phyloP scores from a whole-genome alignment of 768 basidiomycete genomes.

The Dioszegia hungarica region DNA sequence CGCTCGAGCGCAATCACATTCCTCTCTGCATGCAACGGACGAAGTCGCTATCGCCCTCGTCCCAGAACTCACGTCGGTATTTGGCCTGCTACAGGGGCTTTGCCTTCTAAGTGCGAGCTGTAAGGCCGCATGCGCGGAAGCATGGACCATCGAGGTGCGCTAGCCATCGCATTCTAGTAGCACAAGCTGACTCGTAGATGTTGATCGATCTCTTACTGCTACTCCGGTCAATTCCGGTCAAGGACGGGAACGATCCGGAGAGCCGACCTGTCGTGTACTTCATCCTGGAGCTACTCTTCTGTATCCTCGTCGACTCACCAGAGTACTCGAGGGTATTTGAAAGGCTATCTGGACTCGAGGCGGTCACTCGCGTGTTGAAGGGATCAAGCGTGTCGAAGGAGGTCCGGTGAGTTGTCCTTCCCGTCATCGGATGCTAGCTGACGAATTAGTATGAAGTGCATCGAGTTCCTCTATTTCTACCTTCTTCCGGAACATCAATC shows the following conservation, averaged over 20 bases:
- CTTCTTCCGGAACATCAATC: slow-evolving; percentile 65
- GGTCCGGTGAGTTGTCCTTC: slow-evolving; percentile 60
- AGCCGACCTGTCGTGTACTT: slow-evolving; percentile 61
- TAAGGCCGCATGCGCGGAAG: slow-evolving; percentile 25
- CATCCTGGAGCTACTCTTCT: slow-evolving; percentile 76
- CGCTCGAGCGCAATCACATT: slow-evolving; percentile 9
- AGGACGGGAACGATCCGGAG: neutral
- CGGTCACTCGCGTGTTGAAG: slow-evolving; percentile 81
- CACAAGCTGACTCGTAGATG: slow-evolving; percentile 15
- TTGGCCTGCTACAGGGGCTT: slow-evolving; percentile 32
- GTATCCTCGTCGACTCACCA: slow-evolving; percentile 81
- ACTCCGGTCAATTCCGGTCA: slow-evolving; percentile 24
- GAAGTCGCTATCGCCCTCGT: slow-evolving; percentile 14
- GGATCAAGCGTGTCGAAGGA: slow-evolving; percentile 77
- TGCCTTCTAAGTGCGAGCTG: slow-evolving; percentile 18
- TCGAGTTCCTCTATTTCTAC: slow-evolving; percentile 94
- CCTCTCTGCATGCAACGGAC: slow-evolving; percentile 19
- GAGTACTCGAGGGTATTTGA: slow-evolving; percentile 73
- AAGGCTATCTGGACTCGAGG: slow-evolving; percentile 67
- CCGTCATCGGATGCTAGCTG: too few species aligned
- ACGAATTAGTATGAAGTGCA: slow-evolving; percentile 76
- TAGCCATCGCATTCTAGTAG: neutral
- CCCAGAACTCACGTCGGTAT: slow-evolving; percentile 20
- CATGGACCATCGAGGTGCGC: slow-evolving; percentile 40
- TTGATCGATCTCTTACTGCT: slow-evolving; percentile 36